Percentiles rank a stretch among this genome's conserved stretches.
phyloP scores from a whole-genome alignment of 2,329 filamentous ascomycete species.

The Cryphonectria japonica region DNA sequence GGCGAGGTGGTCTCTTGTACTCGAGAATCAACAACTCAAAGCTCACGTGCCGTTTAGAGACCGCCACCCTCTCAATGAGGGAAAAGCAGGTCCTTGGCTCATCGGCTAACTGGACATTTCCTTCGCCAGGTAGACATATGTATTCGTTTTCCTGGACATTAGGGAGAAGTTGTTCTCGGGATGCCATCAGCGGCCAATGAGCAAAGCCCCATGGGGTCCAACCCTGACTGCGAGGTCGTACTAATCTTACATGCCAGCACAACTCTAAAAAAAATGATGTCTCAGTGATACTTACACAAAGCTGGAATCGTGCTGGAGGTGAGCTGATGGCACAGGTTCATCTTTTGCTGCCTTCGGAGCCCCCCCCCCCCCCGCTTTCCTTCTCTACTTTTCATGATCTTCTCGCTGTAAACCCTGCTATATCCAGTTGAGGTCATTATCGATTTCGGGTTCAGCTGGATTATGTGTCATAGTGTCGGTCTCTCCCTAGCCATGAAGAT shows the following conservation, averaged over 20 bases:
- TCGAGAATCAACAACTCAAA: not conserved
- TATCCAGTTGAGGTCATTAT: not conserved
- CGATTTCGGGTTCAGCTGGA: not conserved
- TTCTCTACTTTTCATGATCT: too few species aligned
- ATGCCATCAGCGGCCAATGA: not conserved
- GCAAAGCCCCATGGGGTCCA: not conserved
- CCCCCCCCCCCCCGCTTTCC: not conserved
- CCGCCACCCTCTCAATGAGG: not conserved
- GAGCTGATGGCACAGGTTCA: not conserved
- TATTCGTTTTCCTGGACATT: not conserved
- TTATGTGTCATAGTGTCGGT: not conserved
- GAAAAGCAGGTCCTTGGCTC: not conserved
- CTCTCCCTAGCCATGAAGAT: not conserved
- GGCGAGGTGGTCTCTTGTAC: not conserved
- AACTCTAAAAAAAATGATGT: not conserved
- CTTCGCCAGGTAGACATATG: not conserved
- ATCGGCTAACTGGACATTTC: not conserved
- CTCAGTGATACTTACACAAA: constrained; percentile 1
- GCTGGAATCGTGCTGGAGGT: not conserved
- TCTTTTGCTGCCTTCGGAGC: not conserved
- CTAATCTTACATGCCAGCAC: constrained; percentile 2
- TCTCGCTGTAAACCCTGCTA: not conserved
- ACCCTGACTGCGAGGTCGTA: not conserved
- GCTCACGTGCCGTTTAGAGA: not conserved
- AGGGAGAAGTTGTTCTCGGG: not conserved